These are phyloP conservation scores for Botrytis galanthina DNA, from an alignment of 2,329 filamentous ascomycete genomes.

Conservation along the genomic window DNA sequence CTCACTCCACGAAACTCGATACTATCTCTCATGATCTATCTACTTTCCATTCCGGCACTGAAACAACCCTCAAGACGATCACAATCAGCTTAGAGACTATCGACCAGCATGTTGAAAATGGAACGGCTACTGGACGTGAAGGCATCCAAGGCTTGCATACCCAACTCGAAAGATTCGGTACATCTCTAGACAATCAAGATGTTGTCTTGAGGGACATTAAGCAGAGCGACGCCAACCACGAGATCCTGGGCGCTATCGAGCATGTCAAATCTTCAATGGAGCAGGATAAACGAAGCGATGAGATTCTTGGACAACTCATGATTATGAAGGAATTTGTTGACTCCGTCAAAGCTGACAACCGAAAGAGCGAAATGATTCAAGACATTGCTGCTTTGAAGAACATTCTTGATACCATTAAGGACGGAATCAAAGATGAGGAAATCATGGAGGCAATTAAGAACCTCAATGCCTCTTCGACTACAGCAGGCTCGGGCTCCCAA, in stretches of 20 bases:
- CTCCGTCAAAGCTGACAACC: not conserved
- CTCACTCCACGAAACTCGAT: conserved; percentile 18
- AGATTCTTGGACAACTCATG: not conserved
- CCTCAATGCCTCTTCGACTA: not conserved
- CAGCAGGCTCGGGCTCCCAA: not conserved
- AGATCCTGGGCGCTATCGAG: not conserved
- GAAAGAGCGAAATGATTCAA: conserved; percentile 1
- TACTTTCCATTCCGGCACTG: conserved; percentile 12
- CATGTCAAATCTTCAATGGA: not conserved
- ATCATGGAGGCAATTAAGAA: conserved; percentile 20
- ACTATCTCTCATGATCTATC: conserved; percentile 16
- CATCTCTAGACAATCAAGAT: conserved; percentile 8
- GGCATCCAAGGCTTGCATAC: conserved; percentile 2
- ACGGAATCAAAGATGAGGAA: conserved; percentile 7
- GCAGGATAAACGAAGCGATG: conserved; percentile 4
- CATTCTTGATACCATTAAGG: conserved; percentile 3
- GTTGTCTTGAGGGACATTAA: conserved; percentile 3
- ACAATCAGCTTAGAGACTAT: conserved; percentile 17
- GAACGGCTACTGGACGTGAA: conserved; percentile 12
- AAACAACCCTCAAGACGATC: conserved; percentile 18
- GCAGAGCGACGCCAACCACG: not conserved
- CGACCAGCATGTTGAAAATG: conserved; percentile 7
- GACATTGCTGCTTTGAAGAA: not conserved
- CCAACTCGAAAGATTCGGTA: conserved; percentile 6
- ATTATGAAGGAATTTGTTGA: conserved; percentile 3